Percentiles rank a stretch among this genome's conserved stretches.
Conservation (phyloP, 1,284 basidiomycete genomes). For the Microbotryomycetes sp. region DNA sequence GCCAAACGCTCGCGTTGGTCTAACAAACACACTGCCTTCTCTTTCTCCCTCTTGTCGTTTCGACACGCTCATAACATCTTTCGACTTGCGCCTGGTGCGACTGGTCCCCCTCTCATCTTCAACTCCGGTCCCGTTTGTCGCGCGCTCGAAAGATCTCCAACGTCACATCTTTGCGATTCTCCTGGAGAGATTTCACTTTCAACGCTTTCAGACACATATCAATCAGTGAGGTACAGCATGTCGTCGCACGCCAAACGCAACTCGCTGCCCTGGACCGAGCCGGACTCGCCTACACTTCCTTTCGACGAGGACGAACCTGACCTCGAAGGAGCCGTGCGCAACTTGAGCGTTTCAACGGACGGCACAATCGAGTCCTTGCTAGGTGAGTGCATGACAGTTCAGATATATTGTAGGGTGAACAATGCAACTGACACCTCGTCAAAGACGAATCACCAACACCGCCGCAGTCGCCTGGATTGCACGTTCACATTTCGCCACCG, state of each 20-base stretch:
- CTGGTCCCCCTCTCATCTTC: background rate
- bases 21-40: no score
- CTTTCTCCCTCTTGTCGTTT: background rate
- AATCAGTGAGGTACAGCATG: no score
- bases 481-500: constrained; percentile 18
- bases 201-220: no score
- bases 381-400: background rate
- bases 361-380: constrained; percentile 24
- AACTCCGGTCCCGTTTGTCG: background rate
- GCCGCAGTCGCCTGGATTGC: constrained; percentile 13
- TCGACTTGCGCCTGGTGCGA: background rate
- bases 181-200: background rate
- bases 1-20: no score
- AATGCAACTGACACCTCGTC: background rate
- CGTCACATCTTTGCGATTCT: background rate
- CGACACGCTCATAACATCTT: background rate
- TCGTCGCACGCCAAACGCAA: background rate
- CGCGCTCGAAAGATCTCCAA: background rate
- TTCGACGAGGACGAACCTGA: constrained; percentile 17
- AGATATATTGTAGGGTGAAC: background rate
- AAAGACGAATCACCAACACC: constrained; percentile 29
- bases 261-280: constrained; percentile 5
- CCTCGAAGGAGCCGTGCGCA: constrained; percentile 15
- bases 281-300: constrained; percentile 13
- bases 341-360: constrained; percentile 26